A percentile compares a stretch with the other conserved stretches of the same genome.
Conservation (phyloP, 306 rosid species). For the Begonia loranthoides region DNA sequence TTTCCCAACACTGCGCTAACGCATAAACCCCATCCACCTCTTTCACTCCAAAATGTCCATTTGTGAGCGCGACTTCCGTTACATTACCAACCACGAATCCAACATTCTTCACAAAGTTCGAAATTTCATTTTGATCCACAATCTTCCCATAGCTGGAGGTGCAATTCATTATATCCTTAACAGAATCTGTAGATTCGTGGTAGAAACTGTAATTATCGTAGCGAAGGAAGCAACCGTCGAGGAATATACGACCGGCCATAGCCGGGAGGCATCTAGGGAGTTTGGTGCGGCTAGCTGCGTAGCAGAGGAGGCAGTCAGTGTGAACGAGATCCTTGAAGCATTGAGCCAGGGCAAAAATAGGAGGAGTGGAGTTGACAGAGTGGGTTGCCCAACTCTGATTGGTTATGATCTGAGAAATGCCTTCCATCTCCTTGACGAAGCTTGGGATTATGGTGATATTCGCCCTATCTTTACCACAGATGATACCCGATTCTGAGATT, state of each 20-base stretch:
- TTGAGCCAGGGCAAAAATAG: slow-evolving; percentile 55
- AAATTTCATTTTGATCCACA: slow-evolving; percentile 6
- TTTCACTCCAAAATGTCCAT: slow-evolving; percentile 34
- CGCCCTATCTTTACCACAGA: slow-evolving; percentile 24
- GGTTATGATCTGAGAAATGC: slow-evolving; percentile 27
- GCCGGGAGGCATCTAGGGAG: slow-evolving; percentile 81
- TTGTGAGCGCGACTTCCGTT: slow-evolving; percentile 12
- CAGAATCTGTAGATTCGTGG: slow-evolving; percentile 15
- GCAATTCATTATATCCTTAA: slow-evolving; percentile 34
- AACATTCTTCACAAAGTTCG: slow-evolving; percentile 13
- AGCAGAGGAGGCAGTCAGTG: slow-evolving; percentile 74
- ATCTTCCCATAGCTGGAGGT: slow-evolving; percentile 10
- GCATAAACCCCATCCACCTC: slow-evolving; percentile 42
- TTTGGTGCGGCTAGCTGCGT: slow-evolving; percentile 53
- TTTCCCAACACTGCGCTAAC: slow-evolving; percentile 79
- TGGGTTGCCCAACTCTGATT: slow-evolving; percentile 28
- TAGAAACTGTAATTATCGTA: slow-evolving; percentile 67
- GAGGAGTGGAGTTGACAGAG: slow-evolving; percentile 24
- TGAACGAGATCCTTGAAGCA: slow-evolving; percentile 63
- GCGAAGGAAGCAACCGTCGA: slow-evolving; percentile 86
- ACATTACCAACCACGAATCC: slow-evolving; percentile 23
- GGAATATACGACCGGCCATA: slow-evolving; percentile 44
- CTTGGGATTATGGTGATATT: slow-evolving; percentile 32
- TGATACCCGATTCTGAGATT: slow-evolving; percentile 28
- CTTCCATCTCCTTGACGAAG: slow-evolving; percentile 57